Evolutionary conservation across 352 stramenopile species (phyloP), one percentile per base, ranked within the genome.

Genomic region (Globisporangium nodosum): DNA sequence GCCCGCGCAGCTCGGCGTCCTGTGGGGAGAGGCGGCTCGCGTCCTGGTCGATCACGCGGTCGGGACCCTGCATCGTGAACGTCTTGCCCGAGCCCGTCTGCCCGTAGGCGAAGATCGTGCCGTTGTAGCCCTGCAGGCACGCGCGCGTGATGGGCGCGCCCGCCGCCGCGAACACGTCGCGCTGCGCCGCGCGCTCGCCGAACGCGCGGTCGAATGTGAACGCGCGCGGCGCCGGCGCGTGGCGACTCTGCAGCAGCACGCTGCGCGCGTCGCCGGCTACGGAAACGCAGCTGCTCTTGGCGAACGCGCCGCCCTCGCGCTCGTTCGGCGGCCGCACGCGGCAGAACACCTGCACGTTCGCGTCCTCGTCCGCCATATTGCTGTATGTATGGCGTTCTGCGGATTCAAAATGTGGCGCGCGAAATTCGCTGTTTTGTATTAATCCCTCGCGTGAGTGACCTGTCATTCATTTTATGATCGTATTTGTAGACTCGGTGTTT

Each of bases 201-300:
- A 97, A 97, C 4, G 97, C 88, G 47, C 77, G 75, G 66, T 98
- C 92, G 60, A 97, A 98, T 3, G 87, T 96, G 59, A 96, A 96
- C n/a, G 69, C 78, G 54, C 18, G 57, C 53, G 54, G 33, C 8
- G 52, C 21, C 27, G 43, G 3, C 15, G 45, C 61, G 50, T 81
- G 68, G 37, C 87, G 85, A 42, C 69, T 74, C 13, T 85, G 69
- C 8, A 94, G 65, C 40, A 81, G 62, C 49, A 91, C 56, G 76
- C 45, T 80, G 79, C 45, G 47, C 7, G 69, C 33, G 45, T 87
- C 73, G 11, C 62, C 68, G 30, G 53, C 52, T 9, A 94, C 74
- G 24, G 66, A 64, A 43, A 88, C 71, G 60, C 84, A 90, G 39
- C 40, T 27, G 43, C 42, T 35, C n/a, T 40, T 46, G 3, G 59